phyloP scores from a whole-genome alignment of 306 rosid species.

The Abrus precatorius region DNA sequence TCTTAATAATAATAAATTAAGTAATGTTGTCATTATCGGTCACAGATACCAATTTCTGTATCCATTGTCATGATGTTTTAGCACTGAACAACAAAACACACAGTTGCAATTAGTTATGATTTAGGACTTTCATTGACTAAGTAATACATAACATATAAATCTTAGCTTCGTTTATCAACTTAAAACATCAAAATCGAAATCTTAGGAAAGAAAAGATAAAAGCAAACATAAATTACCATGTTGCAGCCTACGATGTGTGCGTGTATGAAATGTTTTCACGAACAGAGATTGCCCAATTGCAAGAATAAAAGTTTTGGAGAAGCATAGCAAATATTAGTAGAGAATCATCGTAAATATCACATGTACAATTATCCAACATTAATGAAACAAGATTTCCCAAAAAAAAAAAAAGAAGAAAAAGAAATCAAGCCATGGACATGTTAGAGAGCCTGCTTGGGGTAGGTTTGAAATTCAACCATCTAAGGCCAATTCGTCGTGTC shows the following conservation, averaged over 20 bases:
- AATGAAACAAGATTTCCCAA: background rate
- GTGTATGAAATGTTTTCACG: too few relatives aligned
- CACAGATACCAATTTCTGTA: background rate
- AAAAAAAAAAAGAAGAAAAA: background rate
- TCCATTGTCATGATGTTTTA: too few relatives aligned
- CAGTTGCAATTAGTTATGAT: too few relatives aligned
- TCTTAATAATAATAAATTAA: background rate
- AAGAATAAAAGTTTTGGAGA: background rate
- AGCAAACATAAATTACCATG: background rate
- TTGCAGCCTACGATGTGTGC: too few relatives aligned
- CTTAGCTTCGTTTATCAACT: background rate
- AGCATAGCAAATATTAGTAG: background rate
- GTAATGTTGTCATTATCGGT: background rate
- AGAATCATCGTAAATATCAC: background rate
- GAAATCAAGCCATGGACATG: slow-evolving; percentile 67
- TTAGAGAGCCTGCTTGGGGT: slow-evolving; percentile 80
- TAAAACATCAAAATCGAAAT: background rate
- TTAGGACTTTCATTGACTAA: background rate
- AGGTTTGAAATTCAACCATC: slow-evolving; percentile 78
- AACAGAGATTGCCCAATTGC: background rate
- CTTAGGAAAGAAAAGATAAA: background rate
- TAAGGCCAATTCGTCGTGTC: slow-evolving; percentile 52
- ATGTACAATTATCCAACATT: slow-evolving; percentile 16
- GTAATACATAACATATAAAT: background rate
- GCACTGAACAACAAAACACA: too few relatives aligned